Evolutionary conservation across 2,329 filamentous ascomycete genomes (phyloP).

Genomic region (Tolypocladium tundrense): DNA sequence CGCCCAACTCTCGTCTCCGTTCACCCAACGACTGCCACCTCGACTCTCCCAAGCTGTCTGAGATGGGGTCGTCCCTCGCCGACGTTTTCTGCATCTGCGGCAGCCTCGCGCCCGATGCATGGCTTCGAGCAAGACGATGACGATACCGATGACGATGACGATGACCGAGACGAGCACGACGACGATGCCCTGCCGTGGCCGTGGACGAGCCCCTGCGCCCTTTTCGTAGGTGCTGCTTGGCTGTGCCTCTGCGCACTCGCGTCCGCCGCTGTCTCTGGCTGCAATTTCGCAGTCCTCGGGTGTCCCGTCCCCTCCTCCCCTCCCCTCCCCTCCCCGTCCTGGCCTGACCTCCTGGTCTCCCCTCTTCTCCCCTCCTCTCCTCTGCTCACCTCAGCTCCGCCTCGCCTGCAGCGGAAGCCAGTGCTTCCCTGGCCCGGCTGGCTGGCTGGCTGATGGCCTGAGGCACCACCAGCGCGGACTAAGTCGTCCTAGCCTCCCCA

Average conservation of each 20-base stretch:
- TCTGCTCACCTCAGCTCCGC: background rate
- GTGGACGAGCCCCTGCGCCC: background rate
- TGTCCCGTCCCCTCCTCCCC: background rate
- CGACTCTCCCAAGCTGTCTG: background rate
- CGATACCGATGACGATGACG: background rate
- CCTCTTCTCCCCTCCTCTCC: background rate
- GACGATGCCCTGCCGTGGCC: background rate
- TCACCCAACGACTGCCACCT: background rate
- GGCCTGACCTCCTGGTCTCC: background rate
- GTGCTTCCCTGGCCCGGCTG: background rate
- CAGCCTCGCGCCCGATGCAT: background rate
- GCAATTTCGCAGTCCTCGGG: constrained; percentile 1
- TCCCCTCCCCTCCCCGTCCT: background rate
- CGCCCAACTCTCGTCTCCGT: background rate
- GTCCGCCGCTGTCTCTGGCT: background rate
- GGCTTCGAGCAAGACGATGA: background rate
- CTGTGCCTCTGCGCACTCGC: background rate
- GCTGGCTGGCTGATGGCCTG: constrained; percentile 5
- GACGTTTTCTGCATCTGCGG: background rate
- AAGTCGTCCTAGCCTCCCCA: constrained; percentile 20
- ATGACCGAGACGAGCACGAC: background rate
- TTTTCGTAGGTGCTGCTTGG: background rate
- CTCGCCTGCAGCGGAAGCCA: background rate
- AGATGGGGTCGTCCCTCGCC: background rate
- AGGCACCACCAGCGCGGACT: constrained; percentile 13